Evolutionary conservation across 805 yeast species (phyloP).

Genomic region (Candida ipomoeae): DNA sequence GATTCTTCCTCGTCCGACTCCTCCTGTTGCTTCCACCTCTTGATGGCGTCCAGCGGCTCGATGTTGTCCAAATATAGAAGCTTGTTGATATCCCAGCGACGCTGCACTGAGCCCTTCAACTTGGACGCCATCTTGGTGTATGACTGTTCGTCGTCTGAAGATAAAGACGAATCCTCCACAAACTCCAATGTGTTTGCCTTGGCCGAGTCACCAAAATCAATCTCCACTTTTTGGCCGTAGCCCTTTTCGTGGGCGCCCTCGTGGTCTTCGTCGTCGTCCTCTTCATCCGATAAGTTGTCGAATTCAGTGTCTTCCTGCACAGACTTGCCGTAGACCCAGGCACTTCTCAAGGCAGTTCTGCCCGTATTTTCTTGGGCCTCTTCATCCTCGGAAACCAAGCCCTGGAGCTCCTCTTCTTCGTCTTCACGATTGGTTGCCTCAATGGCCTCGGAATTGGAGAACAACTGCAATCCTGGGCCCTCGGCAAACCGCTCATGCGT

Average conservation of each 20-base stretch:
- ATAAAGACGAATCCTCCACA: conserved; percentile 46
- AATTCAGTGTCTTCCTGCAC: conserved; percentile 45
- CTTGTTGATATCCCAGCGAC: conserved; percentile 77
- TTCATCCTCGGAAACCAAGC: conserved; percentile 28
- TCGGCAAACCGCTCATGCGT: conserved; percentile 54
- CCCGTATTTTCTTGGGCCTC: conserved; percentile 48
- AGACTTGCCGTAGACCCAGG: conserved; percentile 52
- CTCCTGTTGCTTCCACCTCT: conserved; percentile 63
- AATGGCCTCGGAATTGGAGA: conserved; percentile 56
- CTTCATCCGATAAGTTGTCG: conserved; percentile 39
- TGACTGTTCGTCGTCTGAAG: conserved; percentile 37
- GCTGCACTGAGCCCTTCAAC: conserved; percentile 48
- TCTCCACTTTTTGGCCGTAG: conserved; percentile 35
- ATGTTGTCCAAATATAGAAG: conserved; percentile 75
- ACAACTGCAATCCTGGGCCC: conserved; percentile 72
- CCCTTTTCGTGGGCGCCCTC: conserved; percentile 33
- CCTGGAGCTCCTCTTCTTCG: conserved; percentile 34
- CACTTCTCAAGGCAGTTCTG: conserved; percentile 56
- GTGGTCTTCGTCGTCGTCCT: conserved; percentile 36
- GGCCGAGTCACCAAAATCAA: conserved; percentile 40
- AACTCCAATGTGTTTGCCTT: conserved; percentile 33
- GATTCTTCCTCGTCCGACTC: conserved; percentile 36
- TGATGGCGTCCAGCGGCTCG: conserved; percentile 66
- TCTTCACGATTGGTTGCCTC: conserved; percentile 28
- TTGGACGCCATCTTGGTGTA: conserved; percentile 55